These are phyloP conservation scores for Dipodascopsis tothii DNA, from an alignment of 805 yeast genomes.

Conservation along the genomic window DNA sequence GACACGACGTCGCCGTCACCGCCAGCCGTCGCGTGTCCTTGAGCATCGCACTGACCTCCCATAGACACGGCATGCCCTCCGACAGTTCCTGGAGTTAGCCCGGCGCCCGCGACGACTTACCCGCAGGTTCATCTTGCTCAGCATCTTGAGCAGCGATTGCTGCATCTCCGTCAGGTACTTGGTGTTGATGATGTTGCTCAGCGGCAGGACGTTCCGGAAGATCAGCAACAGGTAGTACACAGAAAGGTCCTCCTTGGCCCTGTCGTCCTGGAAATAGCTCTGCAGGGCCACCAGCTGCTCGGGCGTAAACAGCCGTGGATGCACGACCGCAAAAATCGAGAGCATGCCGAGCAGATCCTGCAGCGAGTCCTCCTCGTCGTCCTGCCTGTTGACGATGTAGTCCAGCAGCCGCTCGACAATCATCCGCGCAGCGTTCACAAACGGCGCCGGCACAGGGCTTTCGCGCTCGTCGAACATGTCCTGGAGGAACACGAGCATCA, in stretches of 20 bases:
- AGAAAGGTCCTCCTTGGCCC: slow-evolving; percentile 35
- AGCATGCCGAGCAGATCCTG: slow-evolving; percentile 43
- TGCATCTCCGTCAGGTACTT: slow-evolving; percentile 46
- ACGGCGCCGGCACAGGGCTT: background rate
- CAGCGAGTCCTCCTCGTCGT: slow-evolving; percentile 16
- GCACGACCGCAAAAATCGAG: slow-evolving; percentile 49
- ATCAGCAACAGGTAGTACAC: slow-evolving; percentile 49
- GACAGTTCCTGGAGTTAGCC: slow-evolving; percentile 52
- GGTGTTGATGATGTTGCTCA: slow-evolving; percentile 40
- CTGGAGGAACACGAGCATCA: slow-evolving; percentile 5
- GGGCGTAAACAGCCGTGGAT: slow-evolving; percentile 49
- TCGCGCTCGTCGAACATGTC: slow-evolving; percentile 1
- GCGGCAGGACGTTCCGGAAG: slow-evolving; percentile 44
- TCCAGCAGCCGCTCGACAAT: background rate
- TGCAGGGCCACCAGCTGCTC: slow-evolving; percentile 61
- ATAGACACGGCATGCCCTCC: slow-evolving; percentile 66
- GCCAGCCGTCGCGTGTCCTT: slow-evolving; percentile 45
- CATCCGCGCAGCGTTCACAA: background rate
- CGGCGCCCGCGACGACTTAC: too few relatives aligned
- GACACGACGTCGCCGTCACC: slow-evolving; percentile 57
- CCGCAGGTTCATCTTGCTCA: slow-evolving; percentile 52
- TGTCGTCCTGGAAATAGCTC: slow-evolving; percentile 50
- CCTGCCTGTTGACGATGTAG: background rate
- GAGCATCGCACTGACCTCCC: slow-evolving; percentile 46
- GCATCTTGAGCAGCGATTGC: slow-evolving; percentile 41